Evolutionary conservation across 2,329 filamentous ascomycete genomes (phyloP).

Genomic region (Colletotrichum tanaceti): DNA sequence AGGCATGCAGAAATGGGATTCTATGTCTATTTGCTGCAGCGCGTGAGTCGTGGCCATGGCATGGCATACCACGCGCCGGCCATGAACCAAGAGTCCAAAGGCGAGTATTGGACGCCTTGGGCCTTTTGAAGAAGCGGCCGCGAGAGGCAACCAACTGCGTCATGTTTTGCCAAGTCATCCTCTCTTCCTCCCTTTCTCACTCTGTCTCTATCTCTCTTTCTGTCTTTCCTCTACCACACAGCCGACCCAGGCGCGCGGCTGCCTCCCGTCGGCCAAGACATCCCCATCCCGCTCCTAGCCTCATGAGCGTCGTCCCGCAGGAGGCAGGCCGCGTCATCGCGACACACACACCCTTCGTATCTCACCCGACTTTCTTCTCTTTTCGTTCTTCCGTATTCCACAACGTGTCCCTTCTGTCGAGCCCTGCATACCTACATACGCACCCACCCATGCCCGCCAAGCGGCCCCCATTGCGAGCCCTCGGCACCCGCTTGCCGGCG

Average conservation of each 20-base stretch:
- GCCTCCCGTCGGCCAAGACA: slow-evolving; percentile 18
- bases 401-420: slow-evolving; percentile 15
- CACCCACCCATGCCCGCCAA: slow-evolving; percentile 28
- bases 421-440: slow-evolving; percentile 21
- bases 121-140: background rate
- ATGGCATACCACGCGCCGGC: background rate
- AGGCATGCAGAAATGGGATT: background rate
- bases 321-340: slow-evolving; percentile 33
- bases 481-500: slow-evolving; percentile 39
- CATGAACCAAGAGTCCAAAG: background rate
- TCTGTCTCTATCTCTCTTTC: background rate
- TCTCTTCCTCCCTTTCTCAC: background rate
- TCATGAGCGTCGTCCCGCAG: background rate
- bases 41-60: background rate
- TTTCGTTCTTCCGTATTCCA: slow-evolving; percentile 1
- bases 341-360: background rate
- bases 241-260: slow-evolving; percentile 34
- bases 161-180: background rate
- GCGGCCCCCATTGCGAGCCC: slow-evolving; percentile 29
- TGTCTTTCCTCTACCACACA: background rate
- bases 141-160: background rate
- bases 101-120: too few relatives aligned
- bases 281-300: background rate
- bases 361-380: background rate
- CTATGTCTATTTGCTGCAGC: background rate